Percentiles rank a stretch among this genome's conserved stretches.
Conservation (phyloP, 768 basidiomycete genomes). For the Tricholoma terreum region DNA sequence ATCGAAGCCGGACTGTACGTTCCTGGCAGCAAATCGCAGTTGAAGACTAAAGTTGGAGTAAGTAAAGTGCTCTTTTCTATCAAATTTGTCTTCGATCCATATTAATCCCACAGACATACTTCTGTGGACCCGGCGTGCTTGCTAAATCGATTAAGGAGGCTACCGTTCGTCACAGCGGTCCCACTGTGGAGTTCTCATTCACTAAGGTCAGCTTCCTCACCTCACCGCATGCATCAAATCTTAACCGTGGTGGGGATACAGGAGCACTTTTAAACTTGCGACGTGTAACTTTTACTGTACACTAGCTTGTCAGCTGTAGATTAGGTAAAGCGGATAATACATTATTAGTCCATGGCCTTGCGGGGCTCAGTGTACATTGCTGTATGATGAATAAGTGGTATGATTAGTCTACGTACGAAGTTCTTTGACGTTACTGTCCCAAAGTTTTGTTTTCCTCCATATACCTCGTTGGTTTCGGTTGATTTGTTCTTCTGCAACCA, state of each 20-base stretch:
- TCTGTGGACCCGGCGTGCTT: slow-evolving; percentile 78
- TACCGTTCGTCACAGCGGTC: slow-evolving; percentile 49
- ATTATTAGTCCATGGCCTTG: background rate
- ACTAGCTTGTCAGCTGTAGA: no score
- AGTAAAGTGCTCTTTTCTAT: slow-evolving; percentile 25
- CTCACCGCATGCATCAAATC: background rate
- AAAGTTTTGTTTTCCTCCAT: slow-evolving; percentile 37
- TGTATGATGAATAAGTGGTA: background rate
- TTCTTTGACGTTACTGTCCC: slow-evolving; percentile 43
- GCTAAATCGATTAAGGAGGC: slow-evolving; percentile 78
- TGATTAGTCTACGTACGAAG: slow-evolving; percentile 24
- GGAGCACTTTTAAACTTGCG: slow-evolving; percentile 26
- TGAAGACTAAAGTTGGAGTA: slow-evolving; percentile 84
- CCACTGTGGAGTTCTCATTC: slow-evolving; percentile 71
- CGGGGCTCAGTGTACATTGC: background rate
- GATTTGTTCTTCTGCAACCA: slow-evolving; percentile 74
- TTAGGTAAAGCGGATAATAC: background rate
- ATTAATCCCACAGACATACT: slow-evolving; percentile 61
- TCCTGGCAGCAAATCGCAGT: slow-evolving; percentile 70
- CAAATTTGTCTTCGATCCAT: slow-evolving; percentile 5
- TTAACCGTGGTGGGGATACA: background rate
- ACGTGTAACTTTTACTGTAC: background rate
- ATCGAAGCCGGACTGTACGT: slow-evolving; percentile 84
- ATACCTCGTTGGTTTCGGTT: slow-evolving; percentile 45
- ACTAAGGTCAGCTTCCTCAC: slow-evolving; percentile 52